A percentile compares a stretch with the other conserved stretches of the same genome.
Conservation (phyloP, 805 yeast species). For the Hanseniaspora singularis region DNA sequence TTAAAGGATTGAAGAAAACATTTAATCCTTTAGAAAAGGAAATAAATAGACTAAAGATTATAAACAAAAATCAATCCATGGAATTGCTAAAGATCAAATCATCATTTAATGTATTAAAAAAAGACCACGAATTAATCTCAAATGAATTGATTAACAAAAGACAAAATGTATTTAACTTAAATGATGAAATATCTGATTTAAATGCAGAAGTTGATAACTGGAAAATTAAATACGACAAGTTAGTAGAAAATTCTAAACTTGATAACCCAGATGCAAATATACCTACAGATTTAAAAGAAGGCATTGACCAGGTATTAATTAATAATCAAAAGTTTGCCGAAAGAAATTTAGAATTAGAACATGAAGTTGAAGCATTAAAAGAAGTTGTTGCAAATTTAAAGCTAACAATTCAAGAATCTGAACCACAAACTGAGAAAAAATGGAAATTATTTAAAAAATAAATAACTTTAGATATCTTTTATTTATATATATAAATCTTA, state of each 20-base stretch:
- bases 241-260: constrained; percentile 11
- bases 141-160: constrained; percentile 77
- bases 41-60: constrained; percentile 50
- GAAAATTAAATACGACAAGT: constrained; percentile 24
- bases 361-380: constrained; percentile 36
- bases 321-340: constrained; percentile 57
- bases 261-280: constrained; percentile 29
- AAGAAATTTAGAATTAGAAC: constrained; percentile 46
- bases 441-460: constrained; percentile 12
- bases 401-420: constrained; percentile 21
- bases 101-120: constrained; percentile 53
- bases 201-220: constrained; percentile 32
- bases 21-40: constrained; percentile 35
- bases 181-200: constrained; percentile 61
- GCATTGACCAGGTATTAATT: constrained; percentile 47
- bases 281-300: constrained; percentile 36
- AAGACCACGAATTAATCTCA: constrained; percentile 76
- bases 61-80: constrained; percentile 60
- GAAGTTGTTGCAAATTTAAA: constrained; percentile 32
- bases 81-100: constrained; percentile 65
- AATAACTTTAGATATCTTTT: background rate
- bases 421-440: background rate
- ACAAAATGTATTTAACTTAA: constrained; percentile 57
- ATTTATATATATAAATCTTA: background rate
- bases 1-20: constrained; percentile 55